Percentiles rank a stretch among this genome's conserved stretches.
phyloP scores from a whole-genome alignment of 106 monocot genomes.

The Apostasia ramifera region DNA sequence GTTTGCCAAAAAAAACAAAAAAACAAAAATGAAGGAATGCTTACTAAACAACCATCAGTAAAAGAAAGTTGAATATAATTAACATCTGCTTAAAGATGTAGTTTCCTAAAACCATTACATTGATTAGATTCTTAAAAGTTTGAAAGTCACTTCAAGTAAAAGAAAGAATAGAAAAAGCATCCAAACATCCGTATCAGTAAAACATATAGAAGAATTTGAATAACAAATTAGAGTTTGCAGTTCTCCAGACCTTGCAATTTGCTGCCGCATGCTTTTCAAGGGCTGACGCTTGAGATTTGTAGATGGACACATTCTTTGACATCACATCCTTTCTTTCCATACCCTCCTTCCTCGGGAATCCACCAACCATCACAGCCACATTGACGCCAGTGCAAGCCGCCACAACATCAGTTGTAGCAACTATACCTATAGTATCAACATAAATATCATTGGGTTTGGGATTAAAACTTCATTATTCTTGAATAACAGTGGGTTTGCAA shows the following conservation, averaged over 20 bases:
- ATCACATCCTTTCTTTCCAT: constrained; percentile 76
- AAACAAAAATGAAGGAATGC: too few species aligned
- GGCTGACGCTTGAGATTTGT: constrained; percentile 66
- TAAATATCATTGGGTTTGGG: not conserved
- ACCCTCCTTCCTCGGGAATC: constrained; percentile 56
- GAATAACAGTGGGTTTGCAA: not conserved
- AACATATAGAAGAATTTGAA: too few species aligned
- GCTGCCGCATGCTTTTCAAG: constrained; percentile 56
- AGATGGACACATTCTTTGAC: constrained; percentile 67
- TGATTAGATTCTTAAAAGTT: too few species aligned
- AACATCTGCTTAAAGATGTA: too few species aligned
- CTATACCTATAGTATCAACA: constrained; percentile 35
- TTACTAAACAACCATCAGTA: too few species aligned
- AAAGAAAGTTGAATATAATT: too few species aligned
- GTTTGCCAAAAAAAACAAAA: too few species aligned
- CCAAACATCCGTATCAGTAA: too few species aligned
- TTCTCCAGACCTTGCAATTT: constrained; percentile 54
- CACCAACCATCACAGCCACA: constrained; percentile 64
- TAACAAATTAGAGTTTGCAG: too few species aligned
- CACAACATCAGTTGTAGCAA: constrained; percentile 60
- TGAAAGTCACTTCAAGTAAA: too few species aligned
- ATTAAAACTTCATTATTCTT: not conserved
- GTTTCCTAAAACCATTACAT: too few species aligned
- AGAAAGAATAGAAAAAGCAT: too few species aligned
- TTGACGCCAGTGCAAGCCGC: constrained; percentile 57